Evolutionary conservation across 2,329 filamentous ascomycete species (phyloP).

Genomic region (Verticillium longisporum): DNA sequence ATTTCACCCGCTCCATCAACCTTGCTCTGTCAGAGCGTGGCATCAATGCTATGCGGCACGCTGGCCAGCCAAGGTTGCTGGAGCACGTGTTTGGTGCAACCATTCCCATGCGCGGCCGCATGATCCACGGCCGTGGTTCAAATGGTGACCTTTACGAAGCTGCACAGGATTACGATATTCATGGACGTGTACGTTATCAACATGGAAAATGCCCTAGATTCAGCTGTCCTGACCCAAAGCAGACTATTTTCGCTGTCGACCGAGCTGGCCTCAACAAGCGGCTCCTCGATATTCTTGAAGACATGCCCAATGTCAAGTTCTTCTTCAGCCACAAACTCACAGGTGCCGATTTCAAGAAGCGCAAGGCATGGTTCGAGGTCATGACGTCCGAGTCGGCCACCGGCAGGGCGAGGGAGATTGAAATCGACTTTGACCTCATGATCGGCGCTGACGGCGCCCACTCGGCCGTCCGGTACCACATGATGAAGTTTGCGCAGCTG

Average conservation of each 20-base stretch:
- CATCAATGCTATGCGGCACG: slow-evolving; percentile 75
- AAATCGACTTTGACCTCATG: slow-evolving; percentile 84
- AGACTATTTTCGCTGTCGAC: slow-evolving; percentile 84
- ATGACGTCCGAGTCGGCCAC: slow-evolving; percentile 22
- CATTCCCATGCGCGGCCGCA: slow-evolving; percentile 90
- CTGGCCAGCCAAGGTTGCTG: slow-evolving; percentile 60
- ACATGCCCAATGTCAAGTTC: slow-evolving; percentile 81
- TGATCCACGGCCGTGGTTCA: slow-evolving; percentile 75
- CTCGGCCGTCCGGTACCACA: slow-evolving; percentile 80
- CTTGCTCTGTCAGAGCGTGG: slow-evolving; percentile 89
- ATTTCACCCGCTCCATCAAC: slow-evolving; percentile 99
- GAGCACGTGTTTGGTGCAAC: slow-evolving; percentile 69
- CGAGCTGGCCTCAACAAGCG: slow-evolving; percentile 75
- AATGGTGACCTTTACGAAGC: slow-evolving; percentile 65
- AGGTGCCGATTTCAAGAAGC: slow-evolving; percentile 73
- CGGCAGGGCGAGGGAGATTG: slow-evolving; percentile 60
- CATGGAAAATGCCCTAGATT: background rate
- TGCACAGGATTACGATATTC: slow-evolving; percentile 83
- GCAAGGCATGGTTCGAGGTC: slow-evolving; percentile 82
- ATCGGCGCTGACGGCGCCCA: slow-evolving; percentile 94
- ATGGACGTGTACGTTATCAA: slow-evolving; percentile 61
- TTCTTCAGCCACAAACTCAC: slow-evolving; percentile 93
- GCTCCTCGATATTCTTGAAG: slow-evolving; percentile 76
- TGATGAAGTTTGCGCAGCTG: slow-evolving; percentile 93
- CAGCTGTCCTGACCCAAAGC: slow-evolving; percentile 2